Evolutionary conservation across 176 grass and related monocot species (phyloP), one percentile per base, ranked within the genome.

Genomic region (Poa annua): DNA sequence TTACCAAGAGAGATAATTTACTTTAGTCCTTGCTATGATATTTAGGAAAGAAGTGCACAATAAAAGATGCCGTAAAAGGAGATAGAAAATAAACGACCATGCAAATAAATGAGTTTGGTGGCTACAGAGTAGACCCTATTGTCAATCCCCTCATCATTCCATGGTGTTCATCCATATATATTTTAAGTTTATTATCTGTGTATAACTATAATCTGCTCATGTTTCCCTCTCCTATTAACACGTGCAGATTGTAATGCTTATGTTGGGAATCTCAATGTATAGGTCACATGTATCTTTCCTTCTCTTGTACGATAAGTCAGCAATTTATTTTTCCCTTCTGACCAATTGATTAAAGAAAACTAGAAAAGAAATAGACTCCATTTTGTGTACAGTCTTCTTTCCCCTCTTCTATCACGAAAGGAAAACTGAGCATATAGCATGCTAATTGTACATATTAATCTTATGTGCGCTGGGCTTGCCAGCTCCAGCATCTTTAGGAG

Each of bases 1-100:
- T 45, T 73, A 68, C n/a, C 4, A 69, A 44, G 36, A 85, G 5
- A 77, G 47, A n/a, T 71, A 41, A 41, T 47, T 54, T 52, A 15
- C 36, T 81, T 65, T 35, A 35, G 36, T 61, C 42, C 8, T 71
- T 34, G 24, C 8, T 80, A 24, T 0, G 9, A 44, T 66, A 65
- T 57, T 62, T 22, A 75, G 38, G 34, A 33, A 78, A 50, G 20
- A 15, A 69, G 19, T 51, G 35, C 54, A 44, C 1, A 39, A 69
- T 13, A 24, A 41, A 69, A 55, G 33, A 41, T 14, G 6, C 2
- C 29, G 14, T 50, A 73, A 50, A 71, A 71, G 35, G 35, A 42
- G 66, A 44, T 20, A 67, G 50, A 29, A 81, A 71, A 32, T 15
- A 71, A 42, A 52, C 14, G 9, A 25, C 50, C 35, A 36, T 52